Evolutionary conservation across 2,329 filamentous ascomycete genomes (phyloP).

Genomic region (Aureobasidium sp.): DNA sequence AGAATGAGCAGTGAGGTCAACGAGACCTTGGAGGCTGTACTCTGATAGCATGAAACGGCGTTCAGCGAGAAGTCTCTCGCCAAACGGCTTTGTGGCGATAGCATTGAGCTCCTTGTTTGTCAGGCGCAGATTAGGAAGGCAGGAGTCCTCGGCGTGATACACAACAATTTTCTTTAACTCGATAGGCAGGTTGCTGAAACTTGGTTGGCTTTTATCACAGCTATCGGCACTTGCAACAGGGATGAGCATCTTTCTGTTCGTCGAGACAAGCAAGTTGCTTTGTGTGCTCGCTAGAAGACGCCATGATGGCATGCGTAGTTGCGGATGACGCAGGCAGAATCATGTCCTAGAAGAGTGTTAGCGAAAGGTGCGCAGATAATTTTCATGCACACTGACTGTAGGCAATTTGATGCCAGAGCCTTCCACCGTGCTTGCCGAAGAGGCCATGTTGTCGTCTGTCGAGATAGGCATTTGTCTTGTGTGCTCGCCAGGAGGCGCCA

Average conservation of each 20-base stretch:
- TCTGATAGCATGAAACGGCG: not conserved
- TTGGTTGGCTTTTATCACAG: not conserved
- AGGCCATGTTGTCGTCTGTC: no score
- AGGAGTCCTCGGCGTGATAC: not conserved
- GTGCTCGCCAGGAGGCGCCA: no score
- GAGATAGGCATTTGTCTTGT: no score
- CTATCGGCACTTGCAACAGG: no score
- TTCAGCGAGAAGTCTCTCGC: not conserved
- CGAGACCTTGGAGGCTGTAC: not conserved
- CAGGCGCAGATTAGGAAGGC: not conserved
- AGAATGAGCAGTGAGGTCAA: slow-evolving; percentile 8
- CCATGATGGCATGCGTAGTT: not conserved
- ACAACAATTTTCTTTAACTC: not conserved
- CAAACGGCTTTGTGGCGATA: not conserved
- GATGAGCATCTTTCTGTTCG: not conserved
- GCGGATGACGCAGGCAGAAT: not conserved
- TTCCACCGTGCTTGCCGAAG: no score
- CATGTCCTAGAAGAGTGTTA: not conserved
- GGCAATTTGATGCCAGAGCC: no score
- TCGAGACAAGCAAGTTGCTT: not conserved
- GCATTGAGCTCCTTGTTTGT: not conserved
- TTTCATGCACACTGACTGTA: not conserved
- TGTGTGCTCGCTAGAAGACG: not conserved
- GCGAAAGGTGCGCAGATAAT: not conserved
- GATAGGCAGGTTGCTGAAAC: not conserved